phyloP scores from a whole-genome alignment of 1,139 yeast species.

The Saccharomyces hybrid region DNA sequence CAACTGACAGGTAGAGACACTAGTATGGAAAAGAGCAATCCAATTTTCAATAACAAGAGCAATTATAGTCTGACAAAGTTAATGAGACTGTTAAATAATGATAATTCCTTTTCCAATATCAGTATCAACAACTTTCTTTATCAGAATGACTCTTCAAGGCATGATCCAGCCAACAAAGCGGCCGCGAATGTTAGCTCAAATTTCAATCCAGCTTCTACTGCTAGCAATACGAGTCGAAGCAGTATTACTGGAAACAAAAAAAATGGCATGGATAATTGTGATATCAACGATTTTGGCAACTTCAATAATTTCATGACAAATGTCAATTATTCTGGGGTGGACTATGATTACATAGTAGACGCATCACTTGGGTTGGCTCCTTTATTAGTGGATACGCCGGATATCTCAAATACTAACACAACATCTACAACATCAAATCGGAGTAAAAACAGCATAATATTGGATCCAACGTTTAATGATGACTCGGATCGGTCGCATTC shows the following conservation, averaged over 20 bases:
- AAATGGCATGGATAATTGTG: background rate
- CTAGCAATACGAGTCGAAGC: background rate
- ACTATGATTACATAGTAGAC: constrained; percentile 25
- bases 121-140: background rate
- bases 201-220: background rate
- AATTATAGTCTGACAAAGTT: constrained; percentile 5
- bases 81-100: constrained; percentile 4
- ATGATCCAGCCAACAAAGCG: background rate
- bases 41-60: background rate
- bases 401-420: background rate
- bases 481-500: background rate
- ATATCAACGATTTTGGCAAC: background rate
- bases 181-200: background rate
- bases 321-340: constrained; percentile 6
- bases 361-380: constrained; percentile 31
- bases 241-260: background rate
- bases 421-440: background rate
- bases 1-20: background rate
- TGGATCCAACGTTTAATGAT: background rate
- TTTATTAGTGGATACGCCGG: constrained; percentile 21
- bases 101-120: background rate
- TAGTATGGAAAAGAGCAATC: background rate
- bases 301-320: background rate
- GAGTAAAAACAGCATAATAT: background rate
- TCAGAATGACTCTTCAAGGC: background rate